phyloP scores from a whole-genome alignment of 2,329 filamentous ascomycete genomes.

The Ceratocystiopsis brevicomis region DNA sequence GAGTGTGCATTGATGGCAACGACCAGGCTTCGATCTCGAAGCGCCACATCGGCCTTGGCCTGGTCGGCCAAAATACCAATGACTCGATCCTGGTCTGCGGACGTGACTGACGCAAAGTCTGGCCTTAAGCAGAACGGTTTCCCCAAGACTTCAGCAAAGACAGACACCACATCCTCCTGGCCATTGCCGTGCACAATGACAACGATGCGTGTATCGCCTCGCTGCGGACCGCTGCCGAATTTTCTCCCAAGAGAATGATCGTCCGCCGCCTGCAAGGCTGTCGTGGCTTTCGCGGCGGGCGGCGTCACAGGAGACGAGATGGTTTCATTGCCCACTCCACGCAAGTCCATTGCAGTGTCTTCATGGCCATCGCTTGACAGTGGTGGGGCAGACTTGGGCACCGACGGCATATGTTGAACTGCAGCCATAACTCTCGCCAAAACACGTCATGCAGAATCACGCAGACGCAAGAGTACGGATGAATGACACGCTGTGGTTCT shows the following conservation, averaged over 20 bases:
- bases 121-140: slow-evolving; percentile 46
- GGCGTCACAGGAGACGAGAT: too few relatives aligned
- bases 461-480: too few relatives aligned
- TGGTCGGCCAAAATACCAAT: slow-evolving; percentile 42
- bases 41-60: slow-evolving; percentile 33
- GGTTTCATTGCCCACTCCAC: slow-evolving; percentile 1
- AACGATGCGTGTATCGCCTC: slow-evolving; percentile 38
- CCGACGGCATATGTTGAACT: too few relatives aligned
- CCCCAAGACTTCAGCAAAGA: slow-evolving; percentile 63
- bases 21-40: slow-evolving; percentile 36
- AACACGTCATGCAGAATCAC: too few relatives aligned
- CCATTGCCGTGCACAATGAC: slow-evolving; percentile 51
- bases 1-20: slow-evolving; percentile 62
- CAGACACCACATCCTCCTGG: slow-evolving; percentile 54
- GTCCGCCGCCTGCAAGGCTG: background rate
- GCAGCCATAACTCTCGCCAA: too few relatives aligned
- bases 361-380: too few relatives aligned
- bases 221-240: slow-evolving; percentile 27
- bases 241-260: slow-evolving; percentile 19
- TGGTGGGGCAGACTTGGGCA: too few relatives aligned
- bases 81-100: slow-evolving; percentile 42
- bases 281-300: too few relatives aligned
- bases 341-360: background rate
- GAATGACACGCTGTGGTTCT: too few relatives aligned
- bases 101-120: slow-evolving; percentile 33